Conservation (phyloP, 2,329 filamentous ascomycete species). For the Helotiales sp. region DNA sequence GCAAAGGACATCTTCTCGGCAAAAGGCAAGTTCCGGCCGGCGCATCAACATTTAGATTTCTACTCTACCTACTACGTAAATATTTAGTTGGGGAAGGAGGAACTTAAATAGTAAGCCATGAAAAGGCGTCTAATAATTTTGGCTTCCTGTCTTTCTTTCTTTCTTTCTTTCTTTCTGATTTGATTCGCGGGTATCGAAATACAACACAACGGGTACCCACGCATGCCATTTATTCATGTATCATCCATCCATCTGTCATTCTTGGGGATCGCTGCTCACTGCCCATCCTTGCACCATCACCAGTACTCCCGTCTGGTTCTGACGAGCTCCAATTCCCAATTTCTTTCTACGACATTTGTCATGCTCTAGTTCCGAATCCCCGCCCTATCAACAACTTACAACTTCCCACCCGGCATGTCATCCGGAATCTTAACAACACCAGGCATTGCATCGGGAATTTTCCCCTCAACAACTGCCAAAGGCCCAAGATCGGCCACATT, state of each 20-base stretch:
- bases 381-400: constrained; percentile 14
- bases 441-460: constrained; percentile 35
- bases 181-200: constrained; percentile 1
- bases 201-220: background rate
- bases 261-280: no score
- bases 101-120: no score
- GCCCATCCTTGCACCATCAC: no score
- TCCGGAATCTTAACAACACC: constrained; percentile 29
- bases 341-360: background rate
- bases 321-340: background rate
- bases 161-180: background rate
- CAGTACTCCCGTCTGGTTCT: background rate
- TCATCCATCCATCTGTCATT: background rate
- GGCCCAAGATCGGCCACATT: constrained; percentile 39
- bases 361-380: background rate
- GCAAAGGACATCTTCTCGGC: no score
- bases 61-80: no score
- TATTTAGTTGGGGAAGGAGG: no score
- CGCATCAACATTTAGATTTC: no score
- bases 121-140: no score
- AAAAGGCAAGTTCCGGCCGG: no score
- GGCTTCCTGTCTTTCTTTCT: no score
- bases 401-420: constrained; percentile 33
- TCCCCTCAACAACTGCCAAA: constrained; percentile 39
- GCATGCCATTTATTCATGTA: background rate